phyloP scores from a whole-genome alignment of 1,284 basidiomycete species.

The Papiliotrema terrestris region DNA sequence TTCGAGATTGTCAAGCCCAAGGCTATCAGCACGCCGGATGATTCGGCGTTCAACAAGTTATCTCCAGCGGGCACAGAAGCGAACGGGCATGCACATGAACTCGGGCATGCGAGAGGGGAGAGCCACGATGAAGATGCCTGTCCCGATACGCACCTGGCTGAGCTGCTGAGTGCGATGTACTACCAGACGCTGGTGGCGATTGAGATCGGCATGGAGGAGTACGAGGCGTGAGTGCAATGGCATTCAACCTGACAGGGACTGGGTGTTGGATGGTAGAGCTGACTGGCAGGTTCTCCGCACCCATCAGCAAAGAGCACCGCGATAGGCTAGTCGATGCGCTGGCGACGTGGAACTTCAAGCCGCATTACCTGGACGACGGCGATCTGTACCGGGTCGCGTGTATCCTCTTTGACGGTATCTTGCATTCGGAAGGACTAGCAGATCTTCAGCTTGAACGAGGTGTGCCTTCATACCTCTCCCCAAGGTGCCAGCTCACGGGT shows the following conservation, averaged over 20 bases:
- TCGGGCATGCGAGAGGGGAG: not conserved
- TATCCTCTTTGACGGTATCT: slow-evolving; percentile 60
- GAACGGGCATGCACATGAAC: too few relatives aligned
- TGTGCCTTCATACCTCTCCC: too few relatives aligned
- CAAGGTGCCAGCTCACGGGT: slow-evolving; percentile 6
- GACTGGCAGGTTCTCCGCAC: slow-evolving; percentile 30
- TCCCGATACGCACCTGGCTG: slow-evolving; percentile 61
- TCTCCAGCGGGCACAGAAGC: not conserved
- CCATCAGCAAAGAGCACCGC: slow-evolving; percentile 44
- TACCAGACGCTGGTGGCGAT: slow-evolving; percentile 69
- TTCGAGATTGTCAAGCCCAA: slow-evolving; percentile 10
- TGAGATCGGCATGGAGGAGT: slow-evolving; percentile 53
- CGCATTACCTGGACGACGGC: slow-evolving; percentile 70
- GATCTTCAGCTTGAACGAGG: slow-evolving; percentile 63
- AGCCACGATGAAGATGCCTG: slow-evolving; percentile 49
- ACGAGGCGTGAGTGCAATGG: slow-evolving; percentile 32
- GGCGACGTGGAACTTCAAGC: slow-evolving; percentile 81
- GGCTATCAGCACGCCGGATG: not conserved
- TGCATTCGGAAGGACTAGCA: slow-evolving; percentile 64
- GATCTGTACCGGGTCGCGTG: slow-evolving; percentile 76
- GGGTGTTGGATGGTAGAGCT: slow-evolving; percentile 12
- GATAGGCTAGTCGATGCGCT: slow-evolving; percentile 59
- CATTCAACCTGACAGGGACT: too few relatives aligned
- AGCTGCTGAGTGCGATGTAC: slow-evolving; percentile 76
- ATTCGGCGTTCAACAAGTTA: not conserved